phyloP scores from a whole-genome alignment of 1,139 yeast species.

The Ashbya aceris region DNA sequence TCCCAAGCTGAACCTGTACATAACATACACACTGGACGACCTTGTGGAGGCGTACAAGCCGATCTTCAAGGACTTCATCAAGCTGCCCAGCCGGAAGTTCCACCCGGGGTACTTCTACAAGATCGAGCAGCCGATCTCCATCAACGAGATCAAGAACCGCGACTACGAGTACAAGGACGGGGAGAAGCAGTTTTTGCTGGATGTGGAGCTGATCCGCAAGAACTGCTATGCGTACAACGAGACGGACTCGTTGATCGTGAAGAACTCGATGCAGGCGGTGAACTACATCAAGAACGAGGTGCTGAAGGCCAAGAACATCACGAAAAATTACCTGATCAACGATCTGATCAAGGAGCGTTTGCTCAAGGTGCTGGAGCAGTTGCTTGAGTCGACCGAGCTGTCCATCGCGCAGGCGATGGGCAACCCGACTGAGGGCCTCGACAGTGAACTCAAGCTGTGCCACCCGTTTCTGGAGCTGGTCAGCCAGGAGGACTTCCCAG shows the following conservation, averaged over 20 bases:
- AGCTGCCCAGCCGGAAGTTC: conserved; percentile 61
- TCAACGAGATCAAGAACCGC: conserved; percentile 48
- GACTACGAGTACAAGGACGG: conserved; percentile 35
- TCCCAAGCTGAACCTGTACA: conserved; percentile 26
- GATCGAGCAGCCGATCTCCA: conserved; percentile 55
- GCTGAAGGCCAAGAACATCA: conserved; percentile 27
- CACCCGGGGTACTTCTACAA: conserved; percentile 78
- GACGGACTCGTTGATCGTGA: conserved; percentile 51
- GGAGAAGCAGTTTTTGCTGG: conserved; percentile 35
- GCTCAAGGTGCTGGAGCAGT: conserved; percentile 29
- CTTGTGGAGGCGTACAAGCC: conserved; percentile 26
- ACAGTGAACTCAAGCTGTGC: conserved; percentile 33
- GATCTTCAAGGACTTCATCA: conserved; percentile 48
- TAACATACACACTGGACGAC: conserved; percentile 28
- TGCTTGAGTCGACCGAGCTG: conserved; percentile 35
- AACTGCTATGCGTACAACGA: conserved; percentile 59
- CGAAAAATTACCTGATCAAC: conserved; percentile 24
- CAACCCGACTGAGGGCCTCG: conserved; percentile 15
- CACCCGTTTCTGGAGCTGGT: conserved; percentile 52
- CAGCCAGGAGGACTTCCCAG: conserved; percentile 47
- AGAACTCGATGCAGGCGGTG: conserved; percentile 38
- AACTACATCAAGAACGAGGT: conserved; percentile 27
- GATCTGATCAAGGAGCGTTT: conserved; percentile 23
- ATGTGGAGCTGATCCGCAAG: conserved; percentile 46
- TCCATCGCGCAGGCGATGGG: conserved; percentile 23